Evolutionary conservation across 768 basidiomycete species (phyloP).

Genomic region (Lentinus tigrinus): DNA sequence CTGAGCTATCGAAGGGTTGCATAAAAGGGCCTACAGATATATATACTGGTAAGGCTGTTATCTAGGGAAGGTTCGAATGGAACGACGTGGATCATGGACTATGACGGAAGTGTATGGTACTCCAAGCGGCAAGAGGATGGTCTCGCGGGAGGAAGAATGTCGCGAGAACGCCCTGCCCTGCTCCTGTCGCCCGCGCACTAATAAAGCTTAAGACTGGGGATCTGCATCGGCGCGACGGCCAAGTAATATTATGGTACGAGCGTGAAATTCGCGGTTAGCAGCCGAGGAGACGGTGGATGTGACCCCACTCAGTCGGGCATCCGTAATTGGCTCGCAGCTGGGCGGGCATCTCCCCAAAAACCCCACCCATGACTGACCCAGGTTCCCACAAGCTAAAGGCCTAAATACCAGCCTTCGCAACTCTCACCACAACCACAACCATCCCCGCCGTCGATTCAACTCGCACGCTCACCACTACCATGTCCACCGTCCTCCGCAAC

Average conservation of each 20-base stretch:
- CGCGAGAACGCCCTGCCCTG: neutral
- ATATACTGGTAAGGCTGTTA: neutral
- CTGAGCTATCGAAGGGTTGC: neutral
- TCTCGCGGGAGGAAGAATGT: too few relatives aligned
- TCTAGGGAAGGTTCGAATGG: neutral
- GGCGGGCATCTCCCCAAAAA: slow-evolving; percentile 7
- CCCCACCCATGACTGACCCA: slow-evolving; percentile 7
- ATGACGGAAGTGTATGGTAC: neutral
- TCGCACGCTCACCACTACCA: slow-evolving; percentile 18
- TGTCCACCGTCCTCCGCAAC: slow-evolving; percentile 32
- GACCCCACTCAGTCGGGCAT: slow-evolving; percentile 11
- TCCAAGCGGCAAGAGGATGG: neutral
- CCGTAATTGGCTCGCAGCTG: slow-evolving; percentile 4
- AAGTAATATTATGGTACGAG: neutral
- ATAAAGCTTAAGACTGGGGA: neutral
- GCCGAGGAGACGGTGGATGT: neutral
- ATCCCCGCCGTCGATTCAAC: slow-evolving; percentile 8
- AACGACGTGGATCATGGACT: neutral
- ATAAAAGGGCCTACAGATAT: neutral
- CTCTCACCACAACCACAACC: slow-evolving; percentile 1
- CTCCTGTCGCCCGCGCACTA: neutral
- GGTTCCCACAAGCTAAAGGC: neutral
- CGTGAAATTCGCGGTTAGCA: neutral
- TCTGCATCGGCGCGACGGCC: neutral
- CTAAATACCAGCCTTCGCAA: neutral